Evolutionary conservation across 192 early-diverging fungal species (phyloP), one percentile per base, ranked within the genome.

Genomic region (Spizellomyces punctatus): DNA sequence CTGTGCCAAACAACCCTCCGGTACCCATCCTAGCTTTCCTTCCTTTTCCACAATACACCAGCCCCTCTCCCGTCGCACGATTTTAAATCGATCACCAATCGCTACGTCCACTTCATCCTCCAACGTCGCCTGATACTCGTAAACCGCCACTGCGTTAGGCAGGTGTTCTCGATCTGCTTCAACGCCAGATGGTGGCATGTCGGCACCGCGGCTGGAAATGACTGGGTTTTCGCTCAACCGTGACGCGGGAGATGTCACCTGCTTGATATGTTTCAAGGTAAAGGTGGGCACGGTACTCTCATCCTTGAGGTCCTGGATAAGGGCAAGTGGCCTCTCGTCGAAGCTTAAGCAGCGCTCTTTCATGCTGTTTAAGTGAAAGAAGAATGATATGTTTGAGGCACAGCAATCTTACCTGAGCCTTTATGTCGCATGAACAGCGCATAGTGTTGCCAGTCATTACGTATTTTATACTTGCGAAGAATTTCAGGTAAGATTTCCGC

Each of bases 381-480:
- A 41, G 1, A 54, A 27, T 44, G 46, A 56, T 19, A 12, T 44
- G 52, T 44, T 21, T 9, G 62, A 79, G 61, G 57, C 12, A 42
- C 44, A 55, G 63, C 5, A n/a, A 47, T 14, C 50, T 46, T 79
- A 91, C 84, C 88, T 83, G 82, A 75, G 7, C 83, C 85, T 75
- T 78, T 79, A 74, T 79, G 69, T 7, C 78, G 63, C 49, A 98
- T 90, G 80, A 90, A 92, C 49, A 98, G 79, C 6, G 87, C 85
- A 79, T 93, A 98, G 64, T 92, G 84, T 63, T 87, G 88, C 93
- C 92, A 96, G 66, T 93, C 87, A 67, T 93, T 93, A 46, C 74
- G 77, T 27, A 98, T 90, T 59, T 95, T 95, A 83, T 96, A 98
- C 79, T 96, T 96, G 73, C 93, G 91, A 61, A 98, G 75, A 5